Evolutionary conservation across 75 land plant genomes (phyloP), one percentile per base, ranked within the genome.

Genomic region (Pinus taeda): DNA sequence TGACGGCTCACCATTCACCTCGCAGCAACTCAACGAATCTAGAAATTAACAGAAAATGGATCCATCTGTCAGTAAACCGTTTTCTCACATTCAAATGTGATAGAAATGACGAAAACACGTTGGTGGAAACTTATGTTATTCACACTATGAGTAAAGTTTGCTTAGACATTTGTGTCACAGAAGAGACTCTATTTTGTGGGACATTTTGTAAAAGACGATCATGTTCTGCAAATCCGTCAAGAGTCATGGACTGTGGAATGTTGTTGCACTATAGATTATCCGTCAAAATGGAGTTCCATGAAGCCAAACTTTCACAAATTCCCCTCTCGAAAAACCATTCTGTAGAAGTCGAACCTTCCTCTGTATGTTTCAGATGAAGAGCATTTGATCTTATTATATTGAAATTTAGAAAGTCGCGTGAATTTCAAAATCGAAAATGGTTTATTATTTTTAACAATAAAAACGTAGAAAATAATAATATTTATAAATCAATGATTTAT

Each of bases 221-320:
- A 42, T 6, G 49, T 6, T 6, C 0, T 6, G 49, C 49, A 42
- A 42, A 4, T 42, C 49, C 39, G 72, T 29, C 69, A 76, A 57
- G 29, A 15, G 55, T 64, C 49, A 4, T 86, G 88, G 88, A 76
- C 26, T 12, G 81, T 86, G 82, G 88, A 86, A 29, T 86, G 85
- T 37, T 77, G 45, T 49, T 83, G 88, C 18, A 79, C 78, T 11
- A 62, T 83, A 15, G 85, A 75, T 17, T 72, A 79, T 22, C 59
- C 59, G 56, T 79, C 84, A 67, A 76, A 73, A 37, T 85, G 86
- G 66, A 63, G 60, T 17, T 78, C 79, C 42, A 61, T 79, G 26
- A 81, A 61, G 61, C 18, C 18, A 39, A 8, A 33, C 58, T 20
- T 4, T 36, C 2, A 4, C 15, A 42, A 49, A 0, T 33, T 59